Evolutionary conservation across 768 basidiomycete genomes (phyloP), one percentile per base, ranked within the genome.

Genomic region (Dendrothele bispora): DNA sequence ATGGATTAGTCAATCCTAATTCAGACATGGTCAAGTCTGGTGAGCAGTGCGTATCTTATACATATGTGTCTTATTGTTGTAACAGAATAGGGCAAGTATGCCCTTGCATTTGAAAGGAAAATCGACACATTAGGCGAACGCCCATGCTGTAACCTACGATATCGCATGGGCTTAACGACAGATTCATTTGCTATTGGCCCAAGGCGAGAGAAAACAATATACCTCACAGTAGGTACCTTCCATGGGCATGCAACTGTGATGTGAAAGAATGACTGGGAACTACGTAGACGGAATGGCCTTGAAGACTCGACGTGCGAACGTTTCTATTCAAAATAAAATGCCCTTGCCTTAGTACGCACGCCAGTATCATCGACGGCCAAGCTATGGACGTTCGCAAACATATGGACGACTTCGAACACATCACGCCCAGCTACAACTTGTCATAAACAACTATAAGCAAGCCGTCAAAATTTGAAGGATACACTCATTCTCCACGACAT

Each of bases 81-180:
- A 21, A 17, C 26, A n/a, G 25, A 11, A 8, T 22, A 59, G 2
- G 47, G 59, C 18, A 59, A 62, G 28, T 64, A 62, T 30, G 40
- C 48, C 1, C 51, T 61, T 8, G 61, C 61, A 20, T 35, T 59
- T 0, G 44, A 47, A 2, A 21, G 29, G n/a, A 41, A 61, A 3
- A 44, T 62, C 10, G 42, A 25, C 7, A 10, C 37, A 7, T 32
- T 36, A 17, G 12, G n/a, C 15, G 29, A 44, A 7, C 26, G 40
- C 8, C 20, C n/a, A 54, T 8, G 49, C 43, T 18, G 17, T 29
- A 17, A 32, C 30, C 14, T 64, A 63, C 28, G 55, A 64, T 36
- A 60, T 61, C 40, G 50, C 51, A 2, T 63, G 59, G 36, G 55
- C 55, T 25, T 61, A 12, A 59, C 37, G 8, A 64, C 53, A 5